Base-by-base conservation (phyloP, 768 basidiomycete genomes). In the Suillus subaureus region DNA sequence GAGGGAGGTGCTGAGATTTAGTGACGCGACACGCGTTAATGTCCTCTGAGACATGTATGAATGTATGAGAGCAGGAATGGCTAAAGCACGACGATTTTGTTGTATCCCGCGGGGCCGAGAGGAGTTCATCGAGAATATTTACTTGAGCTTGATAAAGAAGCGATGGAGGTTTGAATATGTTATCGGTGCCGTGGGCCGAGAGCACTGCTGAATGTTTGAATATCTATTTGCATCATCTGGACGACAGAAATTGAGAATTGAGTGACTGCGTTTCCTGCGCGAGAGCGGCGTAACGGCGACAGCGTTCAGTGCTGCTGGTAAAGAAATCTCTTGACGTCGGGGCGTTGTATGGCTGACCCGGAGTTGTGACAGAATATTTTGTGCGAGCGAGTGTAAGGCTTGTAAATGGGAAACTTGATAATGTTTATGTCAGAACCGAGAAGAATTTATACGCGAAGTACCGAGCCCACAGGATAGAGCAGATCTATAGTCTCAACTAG, bases 291-390 rank as follows among this genome's bases (percentile, higher is more conserved):
- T 3, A 31, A 3, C 31, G 31, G 5, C 31, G 31, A 31, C 31
- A 3, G 21, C 43, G 9, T 21, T 45, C 43, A 42, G 6, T 0
- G 18, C 16, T 18, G 6, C 16, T 13, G 13, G 39, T 15, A 40
- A 40, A 42, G 42, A 16, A 16, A 40, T 40, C 16, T 40, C 37
- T 39, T 39, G 37, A 40, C 15, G 39, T 40, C 39, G n/a, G n/a
- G n/a, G n/a, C n/a, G n/a, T n/a, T n/a, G n/a, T n/a, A n/a, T n/a
- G n/a, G n/a, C n/a, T n/a, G n/a, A n/a, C n/a, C n/a, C n/a, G n/a
- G n/a, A n/a, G n/a, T n/a, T n/a, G n/a, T 78, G 78, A 75, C 95
- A 97, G 75, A 96, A 39, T 13, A 5, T n/a, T n/a, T n/a, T 39
- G 5, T 13, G 13, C 13, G 37, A 13, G 37, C 37, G 37, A 9